A percentile compares a stretch with the other conserved stretches of the same genome.
Conservation (phyloP, 2,329 filamentous ascomycete species). For the Aspergillus sp. region DNA sequence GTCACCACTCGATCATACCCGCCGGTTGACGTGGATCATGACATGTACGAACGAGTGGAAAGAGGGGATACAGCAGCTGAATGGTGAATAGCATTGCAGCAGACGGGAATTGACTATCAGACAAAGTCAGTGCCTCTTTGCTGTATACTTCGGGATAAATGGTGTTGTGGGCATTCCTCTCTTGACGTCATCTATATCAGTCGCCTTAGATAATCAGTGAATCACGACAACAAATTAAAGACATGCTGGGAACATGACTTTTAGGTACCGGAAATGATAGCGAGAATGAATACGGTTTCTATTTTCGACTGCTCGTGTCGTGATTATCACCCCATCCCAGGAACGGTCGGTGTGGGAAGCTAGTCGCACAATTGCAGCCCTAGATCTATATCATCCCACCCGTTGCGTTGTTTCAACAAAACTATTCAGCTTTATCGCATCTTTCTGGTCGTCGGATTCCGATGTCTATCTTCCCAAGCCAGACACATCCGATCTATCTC, state of each 20-base stretch:
- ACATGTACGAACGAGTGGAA: neutral
- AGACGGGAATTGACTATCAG: neutral
- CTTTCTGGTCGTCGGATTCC: too few relatives aligned
- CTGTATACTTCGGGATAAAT: neutral
- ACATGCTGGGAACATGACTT: neutral
- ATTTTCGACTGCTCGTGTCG: neutral
- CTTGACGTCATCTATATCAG: conserved; percentile 4
- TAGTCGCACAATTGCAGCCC: neutral
- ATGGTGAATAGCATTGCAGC: neutral
- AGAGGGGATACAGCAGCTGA: neutral
- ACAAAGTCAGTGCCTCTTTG: neutral
- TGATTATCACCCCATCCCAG: neutral
- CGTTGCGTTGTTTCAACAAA: too few relatives aligned
- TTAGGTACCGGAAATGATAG: neutral
- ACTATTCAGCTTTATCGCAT: too few relatives aligned
- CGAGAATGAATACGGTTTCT: neutral
- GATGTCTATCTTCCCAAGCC: too few relatives aligned
- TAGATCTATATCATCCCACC: neutral
- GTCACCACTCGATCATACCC: conserved; percentile 11
- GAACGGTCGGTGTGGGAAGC: neutral
- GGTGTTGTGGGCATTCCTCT: neutral
- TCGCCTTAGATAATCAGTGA: neutral
- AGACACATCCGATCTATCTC: too few relatives aligned
- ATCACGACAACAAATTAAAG: neutral
- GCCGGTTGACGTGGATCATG: conserved; percentile 1